Percentiles rank a stretch among this genome's conserved stretches.
These are phyloP conservation scores for Wickerhamiella australiensis DNA, from an alignment of 805 yeast genomes.

Conservation along the genomic window DNA sequence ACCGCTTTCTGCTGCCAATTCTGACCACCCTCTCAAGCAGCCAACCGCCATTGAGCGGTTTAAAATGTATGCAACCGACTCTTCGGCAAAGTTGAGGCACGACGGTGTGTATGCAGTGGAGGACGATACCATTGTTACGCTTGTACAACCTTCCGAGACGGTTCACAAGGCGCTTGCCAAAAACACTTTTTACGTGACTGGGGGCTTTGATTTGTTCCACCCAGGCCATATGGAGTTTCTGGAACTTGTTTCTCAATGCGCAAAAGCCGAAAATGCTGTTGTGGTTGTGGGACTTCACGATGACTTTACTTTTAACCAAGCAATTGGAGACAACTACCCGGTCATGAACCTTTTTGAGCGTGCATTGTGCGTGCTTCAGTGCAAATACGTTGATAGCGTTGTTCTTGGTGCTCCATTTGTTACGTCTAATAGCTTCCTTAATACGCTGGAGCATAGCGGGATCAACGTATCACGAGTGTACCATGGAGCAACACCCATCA, in stretches of 20 bases:
- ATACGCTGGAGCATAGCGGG: conserved; percentile 31
- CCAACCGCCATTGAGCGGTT: conserved; percentile 16
- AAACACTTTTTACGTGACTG: conserved; percentile 48
- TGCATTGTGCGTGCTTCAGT: conserved; percentile 75
- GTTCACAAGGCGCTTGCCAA: conserved; percentile 12
- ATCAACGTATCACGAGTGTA: conserved; percentile 34
- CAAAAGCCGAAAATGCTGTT: conserved; percentile 31
- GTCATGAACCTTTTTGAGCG: conserved; percentile 84
- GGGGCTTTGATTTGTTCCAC: conserved; percentile 84
- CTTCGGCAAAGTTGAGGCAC: conserved; percentile 18
- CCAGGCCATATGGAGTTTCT: conserved; percentile 83
- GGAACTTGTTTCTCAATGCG: conserved; percentile 34
- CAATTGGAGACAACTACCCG: conserved; percentile 57
- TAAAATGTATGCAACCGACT: conserved; percentile 19
- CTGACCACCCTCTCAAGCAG: conserved; percentile 14
- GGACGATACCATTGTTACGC: conserved; percentile 9
- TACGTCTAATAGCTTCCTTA: conserved; percentile 15
- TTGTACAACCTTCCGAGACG: conserved; percentile 14
- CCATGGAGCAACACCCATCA: conserved; percentile 47
- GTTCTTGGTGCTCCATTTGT: conserved; percentile 52
- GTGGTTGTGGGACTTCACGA: conserved; percentile 60
- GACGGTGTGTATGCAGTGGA: conserved; percentile 18
- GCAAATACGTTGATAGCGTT: conserved; percentile 70
- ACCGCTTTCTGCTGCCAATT: conserved; percentile 24
- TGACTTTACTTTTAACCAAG: conserved; percentile 42